Base-by-base conservation (phyloP, 306 rosid species). In the Cicer yamashitae region DNA sequence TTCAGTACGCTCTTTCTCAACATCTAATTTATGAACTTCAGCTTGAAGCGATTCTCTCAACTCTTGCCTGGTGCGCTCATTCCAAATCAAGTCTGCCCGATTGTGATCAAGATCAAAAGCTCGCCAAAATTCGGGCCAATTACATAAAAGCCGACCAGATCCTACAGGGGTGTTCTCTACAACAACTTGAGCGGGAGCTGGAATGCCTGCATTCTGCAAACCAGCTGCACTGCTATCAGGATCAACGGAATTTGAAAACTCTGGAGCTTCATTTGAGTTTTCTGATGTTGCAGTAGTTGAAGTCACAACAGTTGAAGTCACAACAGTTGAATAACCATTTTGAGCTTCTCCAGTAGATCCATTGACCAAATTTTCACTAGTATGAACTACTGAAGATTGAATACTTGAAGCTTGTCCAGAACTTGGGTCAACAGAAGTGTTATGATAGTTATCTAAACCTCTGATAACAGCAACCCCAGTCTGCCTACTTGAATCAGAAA, bases 161-260 rank as follows among this genome's bases (percentile, higher is more conserved):
- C 99, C 99, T 62, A 96, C 99, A 53, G 97, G 99, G 41, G 96
- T 89, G 78, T 92, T 92, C 84, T 96, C 97, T 64, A 96, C 92
- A 82, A 96, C 98, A 83, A 96, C 96, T 88, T 96, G 99, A 76
- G 99, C 99, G 73, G 99, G 99, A 84, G 97, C 99, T 58, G 98
- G 99, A 86, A 90, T 83, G 65, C 91, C 93, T 17, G 83, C 77
- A 78, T 84, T 80, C 81, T 87, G 96, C 40, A 82, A 87, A 82
- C 86, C 85, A 68, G 67, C 61, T 22, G 73, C 50, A 82, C 58
- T 86, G 84, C 83, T 20, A 22, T 92, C 91, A 57, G 87, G 84
- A 85, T 84, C 88, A 81, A 85, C 77, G 45, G 85, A 73, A 69
- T 76, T 80, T 71, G 91, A 74, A 73, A 83, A 71, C 63, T 70